Conservation (phyloP, 305 asterid species). For the Withania somnifera region DNA sequence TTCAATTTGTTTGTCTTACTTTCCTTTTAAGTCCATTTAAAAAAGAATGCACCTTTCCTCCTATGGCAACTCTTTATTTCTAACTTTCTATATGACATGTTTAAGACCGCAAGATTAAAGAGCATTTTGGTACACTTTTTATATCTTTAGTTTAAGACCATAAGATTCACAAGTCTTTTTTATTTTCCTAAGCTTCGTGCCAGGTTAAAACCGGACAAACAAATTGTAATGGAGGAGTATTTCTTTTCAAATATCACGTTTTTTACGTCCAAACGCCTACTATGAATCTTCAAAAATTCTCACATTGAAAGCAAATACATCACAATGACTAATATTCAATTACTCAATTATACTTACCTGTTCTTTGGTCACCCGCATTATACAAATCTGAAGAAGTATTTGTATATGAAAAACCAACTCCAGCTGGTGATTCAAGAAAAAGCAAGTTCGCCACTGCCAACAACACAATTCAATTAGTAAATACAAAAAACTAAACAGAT, state of each 20-base stretch:
- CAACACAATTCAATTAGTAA: neutral
- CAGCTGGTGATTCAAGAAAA: conserved; percentile 14
- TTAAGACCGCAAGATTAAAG: neutral
- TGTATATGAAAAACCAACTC: conserved; percentile 16
- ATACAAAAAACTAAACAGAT: neutral
- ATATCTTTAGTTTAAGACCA: no score
- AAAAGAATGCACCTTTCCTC: neutral
- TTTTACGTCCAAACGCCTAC: neutral
- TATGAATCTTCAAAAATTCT: neutral
- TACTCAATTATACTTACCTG: neutral
- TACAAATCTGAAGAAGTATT: conserved; percentile 7
- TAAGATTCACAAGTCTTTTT: no score
- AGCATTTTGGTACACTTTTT: neutral
- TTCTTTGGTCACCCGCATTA: conserved; percentile 2
- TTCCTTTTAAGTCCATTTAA: no score
- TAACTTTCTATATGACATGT: neutral
- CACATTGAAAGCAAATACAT: neutral
- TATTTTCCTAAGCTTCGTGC: neutral
- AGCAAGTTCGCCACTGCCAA: conserved; percentile 13
- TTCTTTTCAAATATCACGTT: neutral
- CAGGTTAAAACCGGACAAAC: neutral
- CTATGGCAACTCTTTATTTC: no score
- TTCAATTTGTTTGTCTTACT: no score
- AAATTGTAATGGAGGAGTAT: neutral
- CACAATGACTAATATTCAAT: neutral